Conservation (phyloP, 352 stramenopile species). For the Pythium rhizo-oryzae region DNA sequence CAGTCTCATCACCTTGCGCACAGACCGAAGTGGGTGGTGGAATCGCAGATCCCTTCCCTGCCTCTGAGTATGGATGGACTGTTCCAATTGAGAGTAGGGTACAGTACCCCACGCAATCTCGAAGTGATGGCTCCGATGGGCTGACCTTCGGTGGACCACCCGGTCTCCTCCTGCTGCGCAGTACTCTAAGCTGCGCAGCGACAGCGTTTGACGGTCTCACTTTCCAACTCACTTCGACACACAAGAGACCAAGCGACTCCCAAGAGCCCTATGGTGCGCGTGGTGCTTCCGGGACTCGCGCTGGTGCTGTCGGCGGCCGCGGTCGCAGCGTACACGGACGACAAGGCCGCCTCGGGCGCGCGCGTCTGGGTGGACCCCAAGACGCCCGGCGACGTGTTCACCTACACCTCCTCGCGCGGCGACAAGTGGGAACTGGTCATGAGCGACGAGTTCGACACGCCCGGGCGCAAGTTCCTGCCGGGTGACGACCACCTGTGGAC, state of each 20-base stretch:
- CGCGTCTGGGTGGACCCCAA: slow-evolving; percentile 59
- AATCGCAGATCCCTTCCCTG: slow-evolving; percentile 5
- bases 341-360: background rate
- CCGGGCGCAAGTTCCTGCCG: slow-evolving; percentile 85
- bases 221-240: background rate
- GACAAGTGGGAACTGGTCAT: slow-evolving; percentile 63
- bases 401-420: slow-evolving; percentile 43
- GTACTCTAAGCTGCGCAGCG: no score
- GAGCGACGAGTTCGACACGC: slow-evolving; percentile 76
- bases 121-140: no score
- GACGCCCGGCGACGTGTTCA: slow-evolving; percentile 41
- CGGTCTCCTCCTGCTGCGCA: no score
- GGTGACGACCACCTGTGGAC: slow-evolving; percentile 95
- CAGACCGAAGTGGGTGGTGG: slow-evolving; percentile 1
- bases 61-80: background rate
- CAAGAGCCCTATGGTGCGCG: background rate
- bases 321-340: background rate
- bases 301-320: background rate
- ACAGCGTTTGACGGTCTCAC: background rate
- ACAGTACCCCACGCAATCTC: no score
- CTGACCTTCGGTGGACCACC: background rate
- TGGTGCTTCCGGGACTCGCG: background rate
- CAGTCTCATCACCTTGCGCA: slow-evolving; percentile 2
- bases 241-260: background rate
- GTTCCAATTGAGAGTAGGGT: no score